Evolutionary conservation across 2,329 filamentous ascomycete species (phyloP), one percentile per base, ranked within the genome.

Genomic region (Calonectria montana): DNA sequence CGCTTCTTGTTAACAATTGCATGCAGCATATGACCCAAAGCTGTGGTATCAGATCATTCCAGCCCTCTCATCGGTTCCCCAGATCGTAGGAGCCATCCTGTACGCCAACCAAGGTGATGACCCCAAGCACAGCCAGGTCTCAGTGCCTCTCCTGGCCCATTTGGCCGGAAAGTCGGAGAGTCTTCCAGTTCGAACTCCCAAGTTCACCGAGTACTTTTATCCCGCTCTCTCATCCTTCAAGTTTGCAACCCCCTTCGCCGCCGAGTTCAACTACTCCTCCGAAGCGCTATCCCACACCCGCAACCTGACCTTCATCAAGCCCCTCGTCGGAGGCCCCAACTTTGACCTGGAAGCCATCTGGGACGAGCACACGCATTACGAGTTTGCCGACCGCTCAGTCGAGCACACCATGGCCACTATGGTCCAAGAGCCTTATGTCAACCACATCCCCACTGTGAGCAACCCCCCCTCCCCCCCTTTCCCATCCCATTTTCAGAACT

Each of bases 331-430:
- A 0, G 94, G 93, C 0, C 93, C 93, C 0, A 89, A 87, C 72
- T 94, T 95, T 77, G 92, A 95, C 75, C 88, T 96, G 10, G 94
- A 96, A 79, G 87, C 88, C 1, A 91, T 95, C 61, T 96, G 94
- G 94, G 93, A 95, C 9, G 93, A 95, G 81, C 93, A 96, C 80
- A 93, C 92, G 0, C 87, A 88, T 50, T 93, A 89, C 75, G 93
- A 95, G 79, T 96, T 96, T 80, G 90, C 82, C 1, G 90, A 91
- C 67, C 88, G 93, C 13, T 90, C 90, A 2, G 93, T 94, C 0
- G 90, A 91, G 73, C 89, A 91, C 74, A 96, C 93, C 0, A 95
- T 96, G 93, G 87, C 87, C n/a, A 95, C 93, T 0, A 95, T 96
- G 93, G 93, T 95, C 2, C 87, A 91, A 59, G 91, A 94, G 80